phyloP scores from a whole-genome alignment of 176 grass and related monocot genomes.

The Hordeum vulgare region DNA sequence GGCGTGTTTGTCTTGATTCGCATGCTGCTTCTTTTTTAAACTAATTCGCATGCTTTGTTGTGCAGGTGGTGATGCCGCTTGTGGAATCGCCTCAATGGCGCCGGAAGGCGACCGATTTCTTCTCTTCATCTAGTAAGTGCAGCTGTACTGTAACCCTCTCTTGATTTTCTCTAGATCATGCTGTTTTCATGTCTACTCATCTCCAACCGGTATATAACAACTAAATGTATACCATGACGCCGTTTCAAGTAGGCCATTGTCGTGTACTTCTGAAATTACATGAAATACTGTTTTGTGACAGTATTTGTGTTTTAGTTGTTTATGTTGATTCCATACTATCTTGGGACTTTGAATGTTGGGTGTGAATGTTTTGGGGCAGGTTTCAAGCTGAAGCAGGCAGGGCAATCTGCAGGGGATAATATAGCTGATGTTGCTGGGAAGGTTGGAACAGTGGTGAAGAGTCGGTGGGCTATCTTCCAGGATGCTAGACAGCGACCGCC shows the following conservation, averaged over 20 bases:
- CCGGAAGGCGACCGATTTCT: constrained; percentile 76
- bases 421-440: constrained; percentile 72
- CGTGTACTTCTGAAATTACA: background rate
- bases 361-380: constrained; percentile 30
- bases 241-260: background rate
- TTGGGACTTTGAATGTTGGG: constrained; percentile 5
- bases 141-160: background rate
- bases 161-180: background rate
- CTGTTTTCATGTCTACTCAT: background rate
- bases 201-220: background rate
- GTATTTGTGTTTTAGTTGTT: background rate
- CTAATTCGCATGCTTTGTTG: background rate
- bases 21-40: too few relatives aligned
- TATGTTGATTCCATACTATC: background rate
- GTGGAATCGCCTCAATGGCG: constrained; percentile 66
- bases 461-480: constrained; percentile 72
- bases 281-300: background rate
- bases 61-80: constrained; percentile 51
- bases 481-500: constrained; percentile 58
- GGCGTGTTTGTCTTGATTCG: background rate
- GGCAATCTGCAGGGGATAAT: constrained; percentile 86
- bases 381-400: constrained; percentile 75
- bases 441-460: constrained; percentile 85
- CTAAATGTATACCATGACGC: background rate
- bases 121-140: constrained; percentile 74